Base-by-base conservation (phyloP, 805 yeast species). In the Schizosaccharomyces lindneri region DNA sequence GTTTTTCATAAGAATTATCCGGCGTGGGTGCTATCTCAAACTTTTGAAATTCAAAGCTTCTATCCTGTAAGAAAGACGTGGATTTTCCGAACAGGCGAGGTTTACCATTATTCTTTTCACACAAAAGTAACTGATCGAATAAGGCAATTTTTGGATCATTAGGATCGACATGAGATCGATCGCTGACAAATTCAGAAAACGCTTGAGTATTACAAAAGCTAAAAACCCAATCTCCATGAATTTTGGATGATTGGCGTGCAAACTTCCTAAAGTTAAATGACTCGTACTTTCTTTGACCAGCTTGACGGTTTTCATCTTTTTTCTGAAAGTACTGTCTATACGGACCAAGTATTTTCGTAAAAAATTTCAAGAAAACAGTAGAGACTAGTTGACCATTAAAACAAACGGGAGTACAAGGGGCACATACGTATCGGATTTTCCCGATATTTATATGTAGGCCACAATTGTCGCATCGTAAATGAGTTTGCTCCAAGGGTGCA, bases 141-240 rank as follows among this genome's bases (percentile, higher is more conserved):
- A 64, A 17, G 21, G 21, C 7, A 24, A 63, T 43, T n/a, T 59
- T 61, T 17, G 63, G 55, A 17, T 63, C 62, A 43, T 41, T 46
- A 55, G 19, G 43, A 19, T 29, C 59, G 17, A 24, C 48, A 43
- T 43, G 39, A 55, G 64, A 21, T 60, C 61, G 13, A 19, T 61
- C 65, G 51, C 64, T 57, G 19, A 65, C 46, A 48, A 65, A 65
- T 59, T 65, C 66, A 6, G 59, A n/a, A n/a, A 66, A 63, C 11
- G 64, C 63, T 43, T 65, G 66, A n/a, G 65, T 62, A 4, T 61
- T 41, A 21, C 62, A 48, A 17, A 65, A 57, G 27, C 62, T 61
- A 19, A 63, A 31, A 15, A 62, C 29, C 55, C 64, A 65, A 19
- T 63, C 63, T 15, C 55, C 63, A 19, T 65, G 63, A 7, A 62